These are phyloP conservation scores for Phyllostachys edulis DNA, from an alignment of 176 grass and related monocot genomes.

Conservation along the genomic window DNA sequence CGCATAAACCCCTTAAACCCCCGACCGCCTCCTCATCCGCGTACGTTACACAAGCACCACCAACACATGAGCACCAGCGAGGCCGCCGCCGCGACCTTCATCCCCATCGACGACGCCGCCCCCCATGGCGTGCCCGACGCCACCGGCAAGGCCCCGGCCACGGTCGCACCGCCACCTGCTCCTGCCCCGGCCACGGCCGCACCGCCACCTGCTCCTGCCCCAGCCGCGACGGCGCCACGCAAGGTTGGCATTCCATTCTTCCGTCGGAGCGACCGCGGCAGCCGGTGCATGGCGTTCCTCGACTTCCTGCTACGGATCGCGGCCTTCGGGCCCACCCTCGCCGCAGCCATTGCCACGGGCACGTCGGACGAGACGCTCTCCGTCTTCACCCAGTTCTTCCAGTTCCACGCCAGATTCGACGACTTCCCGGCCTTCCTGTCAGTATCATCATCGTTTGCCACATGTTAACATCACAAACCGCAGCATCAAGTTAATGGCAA, in stretches of 20 bases:
- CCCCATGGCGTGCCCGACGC: conserved; percentile 6
- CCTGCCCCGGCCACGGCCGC: conserved; percentile 1
- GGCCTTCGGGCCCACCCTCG: conserved; percentile 63
- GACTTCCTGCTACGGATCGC: conserved; percentile 77
- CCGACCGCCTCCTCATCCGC: background rate
- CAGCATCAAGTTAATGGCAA: background rate
- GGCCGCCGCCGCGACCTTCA: conserved; percentile 43
- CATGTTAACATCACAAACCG: background rate
- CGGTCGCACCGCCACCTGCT: conserved; percentile 18
- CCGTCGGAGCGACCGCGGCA: conserved; percentile 41
- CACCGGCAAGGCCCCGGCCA: conserved; percentile 39
- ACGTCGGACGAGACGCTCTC: conserved; percentile 76
- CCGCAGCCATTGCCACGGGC: conserved; percentile 72
- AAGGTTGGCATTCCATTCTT: conserved; percentile 37
- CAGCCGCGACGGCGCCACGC: conserved; percentile 14
- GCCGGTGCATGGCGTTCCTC: conserved; percentile 57
- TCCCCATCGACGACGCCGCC: conserved; percentile 49
- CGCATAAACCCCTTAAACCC: background rate
- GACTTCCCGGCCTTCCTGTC: conserved; percentile 85
- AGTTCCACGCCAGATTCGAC: conserved; percentile 80
- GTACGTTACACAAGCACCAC: background rate
- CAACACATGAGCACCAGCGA: conserved; percentile 65
- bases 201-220: conserved; percentile 3
- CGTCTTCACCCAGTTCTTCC: conserved; percentile 84
- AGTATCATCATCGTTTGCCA: background rate